Conservation (phyloP, 2,329 filamentous ascomycete genomes). For the Dactylellina drechsleri region DNA sequence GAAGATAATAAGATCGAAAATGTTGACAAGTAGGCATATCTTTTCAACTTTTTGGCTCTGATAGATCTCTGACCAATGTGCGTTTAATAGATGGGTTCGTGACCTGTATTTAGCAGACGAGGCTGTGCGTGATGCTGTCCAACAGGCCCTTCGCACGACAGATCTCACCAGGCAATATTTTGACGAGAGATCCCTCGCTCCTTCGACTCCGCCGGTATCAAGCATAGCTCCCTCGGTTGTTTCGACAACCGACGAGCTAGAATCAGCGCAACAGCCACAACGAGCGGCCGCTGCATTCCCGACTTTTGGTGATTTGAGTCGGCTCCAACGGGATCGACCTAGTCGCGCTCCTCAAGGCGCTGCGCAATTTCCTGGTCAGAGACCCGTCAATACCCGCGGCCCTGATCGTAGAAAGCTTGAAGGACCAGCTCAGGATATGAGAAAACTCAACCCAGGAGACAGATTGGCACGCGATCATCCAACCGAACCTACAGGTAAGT, state of each 20-base stretch:
- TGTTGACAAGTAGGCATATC: constrained; percentile 16
- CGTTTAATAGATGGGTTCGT: constrained; percentile 28
- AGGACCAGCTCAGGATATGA: constrained; percentile 33
- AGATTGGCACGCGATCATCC: constrained; percentile 22
- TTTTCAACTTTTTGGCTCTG: neutral
- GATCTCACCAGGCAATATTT: constrained; percentile 28
- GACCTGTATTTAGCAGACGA: constrained; percentile 13
- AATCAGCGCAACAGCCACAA: no score
- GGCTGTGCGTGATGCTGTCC: constrained; percentile 12
- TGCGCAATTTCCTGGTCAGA: neutral
- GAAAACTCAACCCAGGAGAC: constrained; percentile 36
- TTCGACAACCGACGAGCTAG: neutral
- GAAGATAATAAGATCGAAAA: constrained; percentile 23
- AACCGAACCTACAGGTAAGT: constrained; percentile 24
- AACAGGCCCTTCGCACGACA: constrained; percentile 41
- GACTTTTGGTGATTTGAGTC: constrained; percentile 32
- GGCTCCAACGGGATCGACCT: neutral
- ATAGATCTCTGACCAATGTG: neutral
- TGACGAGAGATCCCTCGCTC: constrained; percentile 2
- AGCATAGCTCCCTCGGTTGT: neutral
- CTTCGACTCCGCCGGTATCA: neutral
- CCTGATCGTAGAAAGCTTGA: constrained; percentile 12
- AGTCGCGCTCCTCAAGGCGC: neutral
- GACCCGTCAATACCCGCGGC: neutral
- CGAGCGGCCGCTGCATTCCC: neutral